A percentile compares a stretch with the other conserved stretches of the same genome.
Evolutionary conservation across 116 monocot species (phyloP).

Genomic region (Phalaenopsis hybrid): DNA sequence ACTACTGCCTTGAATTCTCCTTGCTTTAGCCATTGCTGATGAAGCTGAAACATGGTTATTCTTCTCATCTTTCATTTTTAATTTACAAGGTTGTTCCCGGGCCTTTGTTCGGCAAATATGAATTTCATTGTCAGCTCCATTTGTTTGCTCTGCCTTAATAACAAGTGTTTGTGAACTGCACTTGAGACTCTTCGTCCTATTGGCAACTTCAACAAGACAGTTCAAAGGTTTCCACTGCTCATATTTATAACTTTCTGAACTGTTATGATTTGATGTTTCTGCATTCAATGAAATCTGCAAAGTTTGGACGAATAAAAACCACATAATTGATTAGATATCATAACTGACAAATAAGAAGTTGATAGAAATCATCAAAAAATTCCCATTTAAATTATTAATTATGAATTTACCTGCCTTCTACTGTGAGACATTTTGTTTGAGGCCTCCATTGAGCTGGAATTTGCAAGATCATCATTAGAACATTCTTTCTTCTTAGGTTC

Average conservation of each 20-base stretch:
- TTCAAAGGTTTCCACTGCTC: conserved; percentile 87
- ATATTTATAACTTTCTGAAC: conserved; percentile 41
- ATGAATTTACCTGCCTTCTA: conserved; percentile 46
- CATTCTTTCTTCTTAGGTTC: conserved; percentile 40
- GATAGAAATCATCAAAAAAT: not conserved
- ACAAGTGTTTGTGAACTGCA: conserved; percentile 25
- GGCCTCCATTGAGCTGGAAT: conserved; percentile 44
- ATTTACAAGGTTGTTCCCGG: conserved; percentile 21
- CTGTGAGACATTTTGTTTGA: conserved; percentile 31
- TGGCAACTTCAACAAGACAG: conserved; percentile 80
- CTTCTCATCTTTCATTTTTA: conserved; percentile 39
- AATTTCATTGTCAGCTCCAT: not conserved
- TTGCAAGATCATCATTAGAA: conserved; percentile 19
- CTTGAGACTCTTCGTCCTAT: conserved; percentile 48
- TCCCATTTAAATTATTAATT: not conserved
- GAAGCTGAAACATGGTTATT: conserved; percentile 18
- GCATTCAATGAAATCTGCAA: conserved; percentile 50
- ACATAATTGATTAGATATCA: not conserved
- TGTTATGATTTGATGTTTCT: conserved; percentile 36
- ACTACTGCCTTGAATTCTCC: conserved; percentile 28
- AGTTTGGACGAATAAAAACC: not conserved
- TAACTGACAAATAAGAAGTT: not conserved
- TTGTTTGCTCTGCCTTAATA: conserved; percentile 4
- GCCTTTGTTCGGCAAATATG: not conserved
- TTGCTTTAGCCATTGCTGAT: conserved; percentile 26